Evolutionary conservation across 208 protist species (phyloP).

Genomic region (Herpetomonas samuelpessoai): DNA sequence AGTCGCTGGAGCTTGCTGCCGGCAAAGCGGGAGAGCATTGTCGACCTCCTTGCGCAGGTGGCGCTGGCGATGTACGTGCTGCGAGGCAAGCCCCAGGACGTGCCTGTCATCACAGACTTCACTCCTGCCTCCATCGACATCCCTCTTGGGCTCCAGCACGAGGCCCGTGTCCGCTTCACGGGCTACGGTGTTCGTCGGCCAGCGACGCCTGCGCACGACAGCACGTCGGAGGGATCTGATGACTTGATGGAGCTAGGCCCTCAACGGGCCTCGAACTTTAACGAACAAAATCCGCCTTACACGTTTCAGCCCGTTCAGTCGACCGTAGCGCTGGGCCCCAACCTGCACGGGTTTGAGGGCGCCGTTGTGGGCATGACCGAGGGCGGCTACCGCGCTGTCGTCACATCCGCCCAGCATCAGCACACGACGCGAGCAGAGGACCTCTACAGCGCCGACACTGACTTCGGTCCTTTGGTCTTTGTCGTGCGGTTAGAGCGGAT

Average conservation of each 20-base stretch:
- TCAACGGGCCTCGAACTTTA: background rate
- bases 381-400: conserved; percentile 38
- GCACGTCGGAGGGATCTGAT: conserved; percentile 11
- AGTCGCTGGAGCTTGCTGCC: conserved; percentile 61
- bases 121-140: conserved; percentile 31
- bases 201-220: no score
- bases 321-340: conserved; percentile 26
- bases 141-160: conserved; percentile 27
- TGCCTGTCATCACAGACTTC: conserved; percentile 43
- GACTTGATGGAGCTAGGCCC: conserved; percentile 12
- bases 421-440: background rate
- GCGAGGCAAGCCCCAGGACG: conserved; percentile 35
- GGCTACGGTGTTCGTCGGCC: conserved; percentile 31
- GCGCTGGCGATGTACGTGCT: conserved; percentile 63
- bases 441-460: background rate
- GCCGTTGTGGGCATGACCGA: conserved; percentile 59
- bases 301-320: conserved; percentile 45
- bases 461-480: conserved; percentile 27
- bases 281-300: conserved; percentile 24
- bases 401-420: conserved; percentile 19
- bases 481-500: conserved; percentile 55
- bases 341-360: conserved; percentile 60
- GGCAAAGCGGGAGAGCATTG: conserved; percentile 27
- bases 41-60: conserved; percentile 49
- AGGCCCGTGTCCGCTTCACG: conserved; percentile 32